Evolutionary conservation across 108 stramenopile species (phyloP).

Genomic region (Fragilaria radians): DNA sequence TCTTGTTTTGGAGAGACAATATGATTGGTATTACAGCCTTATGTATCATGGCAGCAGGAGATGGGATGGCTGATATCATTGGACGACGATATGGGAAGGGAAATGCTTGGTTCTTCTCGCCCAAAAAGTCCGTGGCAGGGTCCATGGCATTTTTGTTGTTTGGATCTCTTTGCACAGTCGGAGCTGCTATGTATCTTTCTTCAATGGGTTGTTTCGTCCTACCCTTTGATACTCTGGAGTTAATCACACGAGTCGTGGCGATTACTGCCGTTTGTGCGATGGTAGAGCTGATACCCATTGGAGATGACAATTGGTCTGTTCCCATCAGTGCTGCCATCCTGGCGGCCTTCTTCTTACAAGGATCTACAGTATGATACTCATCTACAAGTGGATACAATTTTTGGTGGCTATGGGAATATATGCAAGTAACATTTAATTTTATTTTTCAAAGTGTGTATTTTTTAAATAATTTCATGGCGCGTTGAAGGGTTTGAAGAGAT

Average conservation of each 20-base stretch:
- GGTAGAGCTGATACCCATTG: slow-evolving; percentile 61
- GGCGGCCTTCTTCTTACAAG: slow-evolving; percentile 28
- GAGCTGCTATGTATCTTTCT: slow-evolving; percentile 40
- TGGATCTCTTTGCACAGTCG: slow-evolving; percentile 31
- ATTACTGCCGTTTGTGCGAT: slow-evolving; percentile 45
- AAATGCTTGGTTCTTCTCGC: slow-evolving; percentile 57
- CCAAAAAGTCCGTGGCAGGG: slow-evolving; percentile 61
- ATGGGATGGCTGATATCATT: slow-evolving; percentile 76
- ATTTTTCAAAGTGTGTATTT: too few relatives aligned
- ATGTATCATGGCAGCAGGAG: slow-evolving; percentile 72
- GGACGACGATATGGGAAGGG: slow-evolving; percentile 56
- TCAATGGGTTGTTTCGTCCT: slow-evolving; percentile 30
- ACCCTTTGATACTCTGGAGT: slow-evolving; percentile 21
- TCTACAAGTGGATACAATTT: too few relatives aligned
- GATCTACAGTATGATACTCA: too few relatives aligned
- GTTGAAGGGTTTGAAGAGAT: too few relatives aligned
- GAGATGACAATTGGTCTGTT: slow-evolving; percentile 79
- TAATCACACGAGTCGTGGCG: slow-evolving; percentile 24
- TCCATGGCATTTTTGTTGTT: slow-evolving; percentile 51
- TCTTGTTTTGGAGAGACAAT: slow-evolving; percentile 54
- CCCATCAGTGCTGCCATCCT: slow-evolving; percentile 55
- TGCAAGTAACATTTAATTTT: too few relatives aligned
- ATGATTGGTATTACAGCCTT: slow-evolving; percentile 51
- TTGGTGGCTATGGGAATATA: too few relatives aligned
- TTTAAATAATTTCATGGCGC: too few relatives aligned